Conservation (phyloP, 805 yeast genomes). For the Candida methanosorbosa region DNA sequence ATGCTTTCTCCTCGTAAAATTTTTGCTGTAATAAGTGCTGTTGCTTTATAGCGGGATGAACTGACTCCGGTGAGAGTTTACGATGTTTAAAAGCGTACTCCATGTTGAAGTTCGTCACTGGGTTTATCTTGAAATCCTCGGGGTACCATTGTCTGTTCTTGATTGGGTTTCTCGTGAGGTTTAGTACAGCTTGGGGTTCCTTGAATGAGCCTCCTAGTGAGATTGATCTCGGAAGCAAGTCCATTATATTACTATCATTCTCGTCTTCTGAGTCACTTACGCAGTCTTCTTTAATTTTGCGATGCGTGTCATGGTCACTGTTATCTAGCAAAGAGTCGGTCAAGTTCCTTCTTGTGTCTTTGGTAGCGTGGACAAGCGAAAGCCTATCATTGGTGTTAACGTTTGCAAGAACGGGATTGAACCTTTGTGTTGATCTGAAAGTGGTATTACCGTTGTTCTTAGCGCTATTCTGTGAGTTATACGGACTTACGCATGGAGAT, state of each 20-base stretch:
- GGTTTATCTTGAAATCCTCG: constrained; percentile 27
- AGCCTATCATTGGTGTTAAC: too few relatives aligned
- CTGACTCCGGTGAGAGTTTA: constrained; percentile 8
- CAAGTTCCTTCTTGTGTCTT: too few relatives aligned
- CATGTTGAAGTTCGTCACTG: constrained; percentile 13
- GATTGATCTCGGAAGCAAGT: background rate
- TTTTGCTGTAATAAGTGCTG: constrained; percentile 14
- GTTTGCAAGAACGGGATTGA: too few relatives aligned
- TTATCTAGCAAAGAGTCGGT: too few relatives aligned
- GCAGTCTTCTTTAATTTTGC: constrained; percentile 3
- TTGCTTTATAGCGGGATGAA: constrained; percentile 15
- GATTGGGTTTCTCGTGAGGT: constrained; percentile 19
- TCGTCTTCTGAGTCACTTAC: constrained; percentile 1
- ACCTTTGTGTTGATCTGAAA: too few relatives aligned
- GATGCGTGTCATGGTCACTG: too few relatives aligned
- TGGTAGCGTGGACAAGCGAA: too few relatives aligned
- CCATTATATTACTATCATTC: background rate
- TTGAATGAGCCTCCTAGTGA: background rate
- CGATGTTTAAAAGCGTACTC: constrained; percentile 13
- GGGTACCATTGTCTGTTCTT: constrained; percentile 24
- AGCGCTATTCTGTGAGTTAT: too few relatives aligned
- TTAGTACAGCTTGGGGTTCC: constrained; percentile 5
- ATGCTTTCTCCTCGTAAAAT: constrained; percentile 11
- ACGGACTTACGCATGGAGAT: too few relatives aligned
- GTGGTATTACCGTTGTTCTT: too few relatives aligned